Conservation (phyloP, 2,329 filamentous ascomycete species). For the Fusarium sp. region DNA sequence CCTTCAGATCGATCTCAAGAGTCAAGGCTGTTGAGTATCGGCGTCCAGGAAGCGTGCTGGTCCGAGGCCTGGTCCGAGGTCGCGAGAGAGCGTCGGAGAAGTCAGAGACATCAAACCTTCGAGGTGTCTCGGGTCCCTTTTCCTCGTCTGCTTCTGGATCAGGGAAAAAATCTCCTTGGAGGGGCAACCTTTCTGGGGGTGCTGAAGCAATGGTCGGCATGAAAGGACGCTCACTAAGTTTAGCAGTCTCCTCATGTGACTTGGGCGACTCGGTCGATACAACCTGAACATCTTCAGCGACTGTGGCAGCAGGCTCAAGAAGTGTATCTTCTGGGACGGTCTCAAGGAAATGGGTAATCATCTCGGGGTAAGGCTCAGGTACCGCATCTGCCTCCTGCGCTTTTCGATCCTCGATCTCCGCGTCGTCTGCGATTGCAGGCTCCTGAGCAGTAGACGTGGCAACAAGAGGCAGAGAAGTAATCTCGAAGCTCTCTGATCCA, state of each 20-base stretch:
- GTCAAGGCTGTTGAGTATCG: conserved; percentile 44
- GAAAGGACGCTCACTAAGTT: conserved; percentile 11
- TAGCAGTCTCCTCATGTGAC: background rate
- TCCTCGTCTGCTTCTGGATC: conserved; percentile 23
- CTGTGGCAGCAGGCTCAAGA: conserved; percentile 19
- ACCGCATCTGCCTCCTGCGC: conserved; percentile 6
- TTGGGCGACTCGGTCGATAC: conserved; percentile 7
- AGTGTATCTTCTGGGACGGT: conserved; percentile 39
- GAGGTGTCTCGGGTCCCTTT: conserved; percentile 23
- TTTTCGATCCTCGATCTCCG: conserved; percentile 9
- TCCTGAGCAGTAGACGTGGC: background rate
- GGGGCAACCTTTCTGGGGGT: conserved; percentile 31
- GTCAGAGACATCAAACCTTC: conserved; percentile 27
- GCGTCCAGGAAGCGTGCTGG: conserved; percentile 38
- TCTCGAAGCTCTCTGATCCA: conserved; percentile 16
- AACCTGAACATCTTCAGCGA: conserved; percentile 10
- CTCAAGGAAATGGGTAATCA: conserved; percentile 28
- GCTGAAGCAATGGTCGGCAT: conserved; percentile 31
- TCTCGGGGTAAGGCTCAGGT: conserved; percentile 13
- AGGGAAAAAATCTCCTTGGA: conserved; percentile 22
- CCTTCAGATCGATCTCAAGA: conserved; percentile 38
- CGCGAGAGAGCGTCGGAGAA: conserved; percentile 24
- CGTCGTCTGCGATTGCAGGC: background rate
- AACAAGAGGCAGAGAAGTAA: background rate
- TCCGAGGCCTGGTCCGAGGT: conserved; percentile 32